Percentiles rank a stretch among this genome's conserved stretches.
Evolutionary conservation across 345 rosid species (phyloP).

Genomic region (Pelargonium nanum): DNA sequence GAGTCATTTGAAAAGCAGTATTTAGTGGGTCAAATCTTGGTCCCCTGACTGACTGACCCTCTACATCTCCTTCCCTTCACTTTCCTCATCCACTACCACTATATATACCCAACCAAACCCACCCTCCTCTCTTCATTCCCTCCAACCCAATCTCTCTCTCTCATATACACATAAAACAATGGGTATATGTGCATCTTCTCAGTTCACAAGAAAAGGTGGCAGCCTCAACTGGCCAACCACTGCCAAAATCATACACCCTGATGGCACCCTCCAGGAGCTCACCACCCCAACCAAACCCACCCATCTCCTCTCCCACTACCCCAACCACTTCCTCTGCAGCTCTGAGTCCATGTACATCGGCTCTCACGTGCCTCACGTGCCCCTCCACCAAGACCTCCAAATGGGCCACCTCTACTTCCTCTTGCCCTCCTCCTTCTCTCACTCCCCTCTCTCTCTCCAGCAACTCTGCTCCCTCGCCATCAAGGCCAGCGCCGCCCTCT

Average conservation of each 20-base stretch:
- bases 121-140: too few relatives aligned
- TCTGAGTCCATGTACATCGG: constrained; percentile 31
- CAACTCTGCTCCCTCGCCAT: constrained; percentile 32
- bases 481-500: constrained; percentile 29
- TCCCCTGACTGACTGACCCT: too few relatives aligned
- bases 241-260: constrained; percentile 21
- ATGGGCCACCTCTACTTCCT: constrained; percentile 37
- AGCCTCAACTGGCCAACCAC: constrained; percentile 21
- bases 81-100: too few relatives aligned
- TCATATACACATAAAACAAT: too few relatives aligned
- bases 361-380: constrained; percentile 13
- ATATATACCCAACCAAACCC: too few relatives aligned
- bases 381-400: constrained; percentile 29
- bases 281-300: constrained; percentile 24
- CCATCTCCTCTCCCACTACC: constrained; percentile 20
- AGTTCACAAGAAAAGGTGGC: too few relatives aligned
- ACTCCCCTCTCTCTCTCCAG: constrained; percentile 20
- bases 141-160: too few relatives aligned
- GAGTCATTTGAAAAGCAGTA: too few relatives aligned
- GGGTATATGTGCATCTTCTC: constrained; percentile 37
- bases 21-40: too few relatives aligned
- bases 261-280: constrained; percentile 33
- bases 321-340: constrained; percentile 33
- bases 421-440: constrained; percentile 28
- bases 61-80: too few relatives aligned